phyloP scores from a whole-genome alignment of 805 yeast genomes.

The Pichia gijzeniarum region DNA sequence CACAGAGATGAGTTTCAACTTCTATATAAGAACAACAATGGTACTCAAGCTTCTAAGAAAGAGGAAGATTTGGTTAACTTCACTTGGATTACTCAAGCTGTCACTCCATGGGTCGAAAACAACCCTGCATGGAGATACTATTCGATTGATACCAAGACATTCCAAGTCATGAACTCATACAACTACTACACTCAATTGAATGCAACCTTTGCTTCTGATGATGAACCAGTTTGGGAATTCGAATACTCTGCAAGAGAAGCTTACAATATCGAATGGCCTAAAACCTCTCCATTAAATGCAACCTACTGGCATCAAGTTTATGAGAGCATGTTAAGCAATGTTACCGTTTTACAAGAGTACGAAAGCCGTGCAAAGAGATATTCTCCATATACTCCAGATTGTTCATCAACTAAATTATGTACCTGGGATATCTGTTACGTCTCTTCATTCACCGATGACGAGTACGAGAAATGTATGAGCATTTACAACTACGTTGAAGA shows the following conservation, averaged over 20 bases:
- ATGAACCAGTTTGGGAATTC: constrained; percentile 55
- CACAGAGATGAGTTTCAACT: constrained; percentile 64
- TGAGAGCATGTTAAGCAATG: constrained; percentile 35
- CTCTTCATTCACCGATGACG: constrained; percentile 32
- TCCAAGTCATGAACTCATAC: constrained; percentile 52
- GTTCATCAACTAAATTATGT: constrained; percentile 44
- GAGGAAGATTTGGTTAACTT: constrained; percentile 43
- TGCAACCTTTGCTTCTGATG: constrained; percentile 49
- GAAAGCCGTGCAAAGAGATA: constrained; percentile 44
- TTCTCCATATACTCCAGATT: constrained; percentile 49
- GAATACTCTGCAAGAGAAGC: constrained; percentile 61
- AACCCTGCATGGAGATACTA: constrained; percentile 74
- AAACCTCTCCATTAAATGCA: constrained; percentile 53
- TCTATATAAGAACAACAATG: constrained; percentile 42
- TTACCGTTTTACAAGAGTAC: constrained; percentile 43
- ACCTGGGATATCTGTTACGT: constrained; percentile 36
- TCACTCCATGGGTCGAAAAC: constrained; percentile 52
- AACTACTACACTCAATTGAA: constrained; percentile 57
- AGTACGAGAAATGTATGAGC: constrained; percentile 18
- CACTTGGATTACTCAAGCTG: constrained; percentile 62
- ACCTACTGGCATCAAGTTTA: constrained; percentile 62
- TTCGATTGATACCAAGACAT: constrained; percentile 55
- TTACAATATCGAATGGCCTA: constrained; percentile 56
- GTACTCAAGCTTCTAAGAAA: constrained; percentile 26
- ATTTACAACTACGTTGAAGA: neutral